Evolutionary conservation across 129 eudicot species (phyloP), one percentile per base, ranked within the genome.

Genomic region (Tanacetum coccineum): DNA sequence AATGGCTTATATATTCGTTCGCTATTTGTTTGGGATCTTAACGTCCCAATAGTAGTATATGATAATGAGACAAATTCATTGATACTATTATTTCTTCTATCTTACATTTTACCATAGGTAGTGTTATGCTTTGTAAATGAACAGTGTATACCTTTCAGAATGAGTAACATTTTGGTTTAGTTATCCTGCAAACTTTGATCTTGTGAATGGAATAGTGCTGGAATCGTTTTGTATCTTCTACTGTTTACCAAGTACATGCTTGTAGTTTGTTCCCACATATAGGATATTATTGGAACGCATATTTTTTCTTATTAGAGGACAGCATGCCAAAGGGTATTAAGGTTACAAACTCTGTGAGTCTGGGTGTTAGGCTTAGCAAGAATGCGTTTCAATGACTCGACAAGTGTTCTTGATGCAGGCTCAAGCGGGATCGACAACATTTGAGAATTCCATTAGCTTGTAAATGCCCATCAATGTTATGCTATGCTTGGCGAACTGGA

Each of bases 51-150:
- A 36, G 42, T 36, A 8, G 42, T 36, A 36, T 2, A 36, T 36
- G 42, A 36, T 36, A n/a, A n/a, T 36, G 40, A 28, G 65, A 21
- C 26, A 12, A 63, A 55, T 22, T 64, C 22, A 15, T 45, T 51
- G 14, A 36, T 75, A 49, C 62, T 59, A 59, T 59, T 45, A 14
- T 65, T 70, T 65, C 58, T 48, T 56, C 12, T 22, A 59, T 58
- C 28, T 49, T 58, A 51, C 70, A 45, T 59, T 55, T 51, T 66
- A 59, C 42, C 18, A 1, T 78, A 72, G 82, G 70, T 72, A 62
- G 63, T 59, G 60, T 75, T 75, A 36, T 75, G 74, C 39, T 68
- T 69, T 75, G 80, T 75, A 75, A 68, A 68, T 68, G 74, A 62
- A 52, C 51, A 59, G 20, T 68, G 80, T 68, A 68, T 67, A 66